Evolutionary conservation across 2,329 filamentous ascomycete species (phyloP).

Genomic region (Fusarium dimerum): DNA sequence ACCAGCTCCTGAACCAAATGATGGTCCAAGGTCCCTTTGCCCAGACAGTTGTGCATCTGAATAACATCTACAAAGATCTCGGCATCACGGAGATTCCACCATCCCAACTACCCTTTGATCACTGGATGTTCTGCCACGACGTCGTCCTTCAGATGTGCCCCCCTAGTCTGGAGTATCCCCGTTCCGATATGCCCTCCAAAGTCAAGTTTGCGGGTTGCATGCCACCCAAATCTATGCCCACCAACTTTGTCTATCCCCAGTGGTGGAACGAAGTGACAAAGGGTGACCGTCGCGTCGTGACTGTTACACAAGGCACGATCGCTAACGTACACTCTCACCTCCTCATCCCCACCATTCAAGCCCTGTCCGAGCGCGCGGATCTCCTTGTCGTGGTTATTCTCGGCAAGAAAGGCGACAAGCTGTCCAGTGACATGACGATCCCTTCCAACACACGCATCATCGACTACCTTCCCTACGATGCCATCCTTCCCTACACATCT

Average conservation of each 20-base stretch:
- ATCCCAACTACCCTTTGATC: conserved; percentile 25
- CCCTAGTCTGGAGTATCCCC: conserved; percentile 41
- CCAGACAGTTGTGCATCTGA: conserved; percentile 22
- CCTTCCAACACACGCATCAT: conserved; percentile 45
- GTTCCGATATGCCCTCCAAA: conserved; percentile 37
- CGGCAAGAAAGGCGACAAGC: conserved; percentile 24
- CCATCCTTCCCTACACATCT: conserved; percentile 43
- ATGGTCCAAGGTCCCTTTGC: conserved; percentile 24
- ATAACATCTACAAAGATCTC: conserved; percentile 29
- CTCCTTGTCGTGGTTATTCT: conserved; percentile 36
- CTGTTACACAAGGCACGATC: conserved; percentile 51
- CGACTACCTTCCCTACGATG: conserved; percentile 52
- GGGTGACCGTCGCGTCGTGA: conserved; percentile 42
- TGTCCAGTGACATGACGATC: conserved; percentile 29
- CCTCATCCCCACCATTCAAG: conserved; percentile 46
- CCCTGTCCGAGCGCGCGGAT: conserved; percentile 42
- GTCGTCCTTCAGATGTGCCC: conserved; percentile 40
- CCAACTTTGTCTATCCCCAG: conserved; percentile 35
- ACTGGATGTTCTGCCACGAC: conserved; percentile 34
- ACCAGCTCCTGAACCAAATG: conserved; percentile 31
- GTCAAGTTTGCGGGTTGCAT: conserved; percentile 47
- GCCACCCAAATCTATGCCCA: conserved; percentile 33
- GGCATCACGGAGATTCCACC: conserved; percentile 27
- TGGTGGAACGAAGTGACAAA: conserved; percentile 48
- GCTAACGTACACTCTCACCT: conserved; percentile 41